Percentiles rank a stretch among this genome's conserved stretches.
Evolutionary conservation across 345 rosid species (phyloP).

Genomic region (Pseudoturritis turrita): DNA sequence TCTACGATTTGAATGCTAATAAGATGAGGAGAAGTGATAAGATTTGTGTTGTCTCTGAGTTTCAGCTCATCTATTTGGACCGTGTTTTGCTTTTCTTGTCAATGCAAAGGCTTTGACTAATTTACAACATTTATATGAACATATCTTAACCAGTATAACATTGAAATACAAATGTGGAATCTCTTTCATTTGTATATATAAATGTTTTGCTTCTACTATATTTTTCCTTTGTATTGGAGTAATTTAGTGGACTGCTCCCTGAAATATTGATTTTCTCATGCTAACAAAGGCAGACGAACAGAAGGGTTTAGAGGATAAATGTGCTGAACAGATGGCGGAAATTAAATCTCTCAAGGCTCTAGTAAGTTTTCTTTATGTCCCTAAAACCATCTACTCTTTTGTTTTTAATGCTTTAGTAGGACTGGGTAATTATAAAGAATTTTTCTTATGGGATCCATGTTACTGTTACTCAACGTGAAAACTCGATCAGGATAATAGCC

Average conservation of each 20-base stretch:
- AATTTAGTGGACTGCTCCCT: not conserved
- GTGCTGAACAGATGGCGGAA: conserved; percentile 60
- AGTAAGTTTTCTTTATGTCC: conserved; percentile 40
- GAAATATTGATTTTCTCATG: conserved; percentile 28
- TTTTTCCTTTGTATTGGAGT: not conserved
- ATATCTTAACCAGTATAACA: not conserved
- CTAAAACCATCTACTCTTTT: not conserved
- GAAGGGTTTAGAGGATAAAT: conserved; percentile 48
- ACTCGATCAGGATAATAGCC: conserved; percentile 1
- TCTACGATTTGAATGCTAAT: not conserved
- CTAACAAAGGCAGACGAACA: conserved; percentile 62
- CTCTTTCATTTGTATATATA: not conserved
- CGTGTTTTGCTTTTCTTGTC: not conserved
- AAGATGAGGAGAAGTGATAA: conserved; percentile 5
- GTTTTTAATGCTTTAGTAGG: not conserved
- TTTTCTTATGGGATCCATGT: conserved; percentile 8
- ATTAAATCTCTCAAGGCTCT: conserved; percentile 57
- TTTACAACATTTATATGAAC: not conserved
- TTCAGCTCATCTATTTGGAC: not conserved
- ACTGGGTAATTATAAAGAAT: not conserved
- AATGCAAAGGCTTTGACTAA: not conserved
- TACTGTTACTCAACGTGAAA: not conserved
- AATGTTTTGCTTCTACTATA: not conserved
- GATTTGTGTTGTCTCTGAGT: not conserved
- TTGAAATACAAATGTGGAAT: not conserved